Base-by-base conservation (phyloP, 2,329 filamentous ascomycete genomes). In the Alternaria brassicae region DNA sequence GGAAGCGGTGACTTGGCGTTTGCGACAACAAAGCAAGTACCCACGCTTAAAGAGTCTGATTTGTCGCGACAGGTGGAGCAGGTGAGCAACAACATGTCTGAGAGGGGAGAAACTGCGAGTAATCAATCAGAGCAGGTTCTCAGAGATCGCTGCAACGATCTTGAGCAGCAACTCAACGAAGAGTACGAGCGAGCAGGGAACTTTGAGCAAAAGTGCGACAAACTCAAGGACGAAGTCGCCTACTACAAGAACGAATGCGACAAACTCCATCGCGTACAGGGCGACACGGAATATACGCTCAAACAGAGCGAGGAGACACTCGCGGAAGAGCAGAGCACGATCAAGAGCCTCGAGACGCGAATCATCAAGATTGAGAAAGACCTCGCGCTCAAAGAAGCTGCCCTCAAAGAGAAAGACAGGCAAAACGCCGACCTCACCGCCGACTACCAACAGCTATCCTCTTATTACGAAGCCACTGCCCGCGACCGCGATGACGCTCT, bases 1-100 rank as follows among this genome's bases (percentile, higher is more conserved):
- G 40, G 40, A 51, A 25, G 45, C 53, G 45, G 53, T 41, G 25
- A 36, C 52, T 60, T 60, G 45, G 57, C 57, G 25, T 25, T 47
- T 42, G 37, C 30, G 57, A 45, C 57, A 56, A 56, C 57, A 60
- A 60, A 60, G 57, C 55, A 59, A 53, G 42, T 54, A 54, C 50
- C 47, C 39, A 45, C 27, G 50, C 42, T 54, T 54, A 58, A 53
- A 53, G 55, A 45, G 41, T 39, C 34, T 25, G 36, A 42, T 17
- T 32, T 21, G 27, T 28, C 37, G 52, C 48, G 48, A 39, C 48
- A 15, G 48, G 48, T 19, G 48, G 32, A 50, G 48, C 28, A 54
- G 56, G 51, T 56, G 57, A 56, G 53, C 37, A 39, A 60, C 54
- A 36, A 42, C 49, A 41, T 41, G 49, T 48, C 44, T 19, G 44